Evolutionary conservation across 2,329 filamentous ascomycete genomes (phyloP), one percentile per base, ranked within the genome.

Genomic region (Aspergillus uvarum): DNA sequence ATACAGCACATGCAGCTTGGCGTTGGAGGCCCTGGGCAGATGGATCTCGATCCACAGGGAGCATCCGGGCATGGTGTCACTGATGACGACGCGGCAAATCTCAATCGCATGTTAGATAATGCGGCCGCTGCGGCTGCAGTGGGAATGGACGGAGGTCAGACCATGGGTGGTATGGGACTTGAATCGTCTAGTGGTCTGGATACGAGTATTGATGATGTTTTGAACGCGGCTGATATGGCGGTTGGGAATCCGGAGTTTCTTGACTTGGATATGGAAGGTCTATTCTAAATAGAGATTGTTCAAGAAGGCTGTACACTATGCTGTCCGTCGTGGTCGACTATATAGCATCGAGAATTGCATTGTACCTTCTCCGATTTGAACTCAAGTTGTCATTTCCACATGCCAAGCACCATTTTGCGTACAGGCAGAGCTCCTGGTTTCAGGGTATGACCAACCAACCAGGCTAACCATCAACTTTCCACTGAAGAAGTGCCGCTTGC

Each of bases 221-320:
- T 80, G 56, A 77, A 77, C 60, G 74, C 73, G 32, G 75, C 74
- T 5, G 75, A 79, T 67, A 77, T 78, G 73, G 73, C 72, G 3
- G 73, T 77, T 67, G 74, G 70, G 1, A 79, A 79, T 65, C 77
- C 78, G 11, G 77, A 79, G 61, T 78, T 77, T 66, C 60, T 79
- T 35, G 76, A 79, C 70, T 63, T 79, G 61, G 77, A 79, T 68
- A 78, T 79, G 76, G 76, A 79, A 63, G 75, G 75, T 8, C 77
- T 79, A 74, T 78, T 78, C 57, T 76, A 62, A 62, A 26, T 47
- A 5, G 11, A 35, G 32, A 1, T 4, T 35, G 32, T 12, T 16
- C 12, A 16, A 16, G 32, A 16, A 4, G 11, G 32, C 26, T 35
- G 32, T 35, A 35, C 5, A 35, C 8, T 35, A 16, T 2, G 32